Evolutionary conservation across 768 basidiomycete genomes (phyloP), one percentile per base, ranked within the genome.

Genomic region (Coprinopsis cinerea): DNA sequence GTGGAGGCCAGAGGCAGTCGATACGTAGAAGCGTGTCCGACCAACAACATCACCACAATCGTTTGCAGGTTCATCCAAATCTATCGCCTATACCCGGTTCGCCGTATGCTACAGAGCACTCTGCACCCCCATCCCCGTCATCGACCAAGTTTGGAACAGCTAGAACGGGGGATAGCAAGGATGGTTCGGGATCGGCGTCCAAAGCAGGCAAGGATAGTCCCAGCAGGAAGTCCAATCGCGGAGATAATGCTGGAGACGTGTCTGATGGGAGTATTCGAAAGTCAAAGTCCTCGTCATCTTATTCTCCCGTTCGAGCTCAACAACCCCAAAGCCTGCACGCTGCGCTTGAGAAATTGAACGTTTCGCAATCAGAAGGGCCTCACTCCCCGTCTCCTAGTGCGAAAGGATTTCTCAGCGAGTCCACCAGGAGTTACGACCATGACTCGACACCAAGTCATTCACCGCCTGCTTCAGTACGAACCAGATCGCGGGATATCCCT

Each of bases 291-390:
- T 75, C 78, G 39, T 76, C 79, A 15, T 72, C 81, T 13, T 76
- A 77, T 57, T 65, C 81, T 25, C 69, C 81, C 14, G 70, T 76
- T 62, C 74, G 73, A 47, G 67, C 81, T 15, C 77, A 77, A 39
- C 74, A 70, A 47, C 82, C 83, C 0, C 86, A 88, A 65, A 87
- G 84, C 54, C 70, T 90, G 40, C 78, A 75, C 55, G 86, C 85
- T 49, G 86, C 84, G 14, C 67, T 85, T 27, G 83, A 89, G 64
- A 76, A 82, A 66, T 65, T 89, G 36, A 68, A 72, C 2, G 67
- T 60, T 23, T 67, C 75, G 1, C 68, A 65, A 28, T 76, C 75
- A 17, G 73, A 77, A 32, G 70, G 61, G 53, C 67, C 64, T 2
- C 67, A 68, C 47, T 55, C 52, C 37, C 63, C 68, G 7, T 53